phyloP scores from a whole-genome alignment of 257 asterid genomes.

The Buddleja alternifolia region DNA sequence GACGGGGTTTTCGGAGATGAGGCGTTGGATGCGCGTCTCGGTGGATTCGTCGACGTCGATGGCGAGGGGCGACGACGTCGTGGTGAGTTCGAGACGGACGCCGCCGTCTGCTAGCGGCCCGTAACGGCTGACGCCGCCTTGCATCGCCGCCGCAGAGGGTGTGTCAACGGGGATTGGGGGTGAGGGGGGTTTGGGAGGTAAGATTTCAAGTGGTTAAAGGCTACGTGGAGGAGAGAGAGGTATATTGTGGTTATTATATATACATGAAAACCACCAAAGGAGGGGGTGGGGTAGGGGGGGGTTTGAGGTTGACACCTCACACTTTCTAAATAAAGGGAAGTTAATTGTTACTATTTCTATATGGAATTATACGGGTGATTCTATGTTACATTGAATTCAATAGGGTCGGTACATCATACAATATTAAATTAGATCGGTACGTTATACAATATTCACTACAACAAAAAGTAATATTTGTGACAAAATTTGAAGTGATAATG shows the following conservation, averaged over 20 bases:
- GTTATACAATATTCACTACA: too few relatives aligned
- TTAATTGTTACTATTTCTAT: too few relatives aligned
- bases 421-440: too few relatives aligned
- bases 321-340: too few relatives aligned
- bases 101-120: constrained; percentile 50
- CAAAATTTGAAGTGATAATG: too few relatives aligned
- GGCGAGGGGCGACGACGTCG: constrained; percentile 65
- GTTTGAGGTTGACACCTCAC: too few relatives aligned
- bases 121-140: constrained; percentile 51
- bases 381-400: too few relatives aligned
- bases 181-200: neutral
- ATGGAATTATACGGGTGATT: too few relatives aligned
- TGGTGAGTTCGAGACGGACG: constrained; percentile 65
- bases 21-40: constrained; percentile 81
- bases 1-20: constrained; percentile 81
- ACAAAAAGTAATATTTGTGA: too few relatives aligned
- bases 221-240: constrained; percentile 42
- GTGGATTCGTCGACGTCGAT: constrained; percentile 71
- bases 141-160: constrained; percentile 45
- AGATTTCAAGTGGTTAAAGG: constrained; percentile 18
- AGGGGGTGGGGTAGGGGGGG: constrained; percentile 5
- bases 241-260: constrained; percentile 40
- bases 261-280: constrained; percentile 24
- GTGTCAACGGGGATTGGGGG: constrained; percentile 18
- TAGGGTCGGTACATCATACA: too few relatives aligned